Evolutionary conservation across 1,284 basidiomycete genomes (phyloP), one percentile per base, ranked within the genome.

Genomic region (Rhodotorula sp.): DNA sequence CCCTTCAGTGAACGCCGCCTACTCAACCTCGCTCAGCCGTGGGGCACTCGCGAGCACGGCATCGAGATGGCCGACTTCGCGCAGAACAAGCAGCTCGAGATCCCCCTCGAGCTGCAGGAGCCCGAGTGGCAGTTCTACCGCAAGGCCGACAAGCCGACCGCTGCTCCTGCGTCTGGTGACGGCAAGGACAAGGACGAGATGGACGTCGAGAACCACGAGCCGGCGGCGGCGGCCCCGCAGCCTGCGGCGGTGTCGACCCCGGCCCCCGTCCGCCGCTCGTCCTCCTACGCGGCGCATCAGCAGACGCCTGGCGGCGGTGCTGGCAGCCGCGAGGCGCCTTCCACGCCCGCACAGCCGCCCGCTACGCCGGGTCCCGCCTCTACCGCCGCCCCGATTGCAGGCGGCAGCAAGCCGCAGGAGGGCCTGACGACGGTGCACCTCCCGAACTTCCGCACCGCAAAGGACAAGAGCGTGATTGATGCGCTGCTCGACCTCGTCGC

Each of bases 401-500:
- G n/a, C n/a, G n/a, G 37, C 51, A 56, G 69, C 48, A 80, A 80
- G 2, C 79, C 79, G 0, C 75, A 75, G 1, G 81, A 82, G 55
- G 81, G 81, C 29, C 72, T 81, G 53, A 80, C 80, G 3, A 81
- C 80, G 25, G 69, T 83, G 39, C 78, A 80, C 60, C 75, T 82
- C 22, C 80, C 79, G 61, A 77, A 78, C 68, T 57, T 78, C 46
- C 57, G 75, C 21, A 41, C 53, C 21, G 65, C 74, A 21, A 71
- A 67, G n/a, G 57, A 64, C 15, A 70, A 66, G 55, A 59, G 65
- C 19, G 67, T 75, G 21, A 69, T 76, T 46, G 87, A 89, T 72
- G 85, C 94, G 59, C 85, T 97, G 37, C 88, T 88, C 32, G 90
- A 93, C 74, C 83, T 88, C 36, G 85, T 91, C 71, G 88, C 91